phyloP scores from a whole-genome alignment of 768 basidiomycete genomes.

The Calocera viscosa region DNA sequence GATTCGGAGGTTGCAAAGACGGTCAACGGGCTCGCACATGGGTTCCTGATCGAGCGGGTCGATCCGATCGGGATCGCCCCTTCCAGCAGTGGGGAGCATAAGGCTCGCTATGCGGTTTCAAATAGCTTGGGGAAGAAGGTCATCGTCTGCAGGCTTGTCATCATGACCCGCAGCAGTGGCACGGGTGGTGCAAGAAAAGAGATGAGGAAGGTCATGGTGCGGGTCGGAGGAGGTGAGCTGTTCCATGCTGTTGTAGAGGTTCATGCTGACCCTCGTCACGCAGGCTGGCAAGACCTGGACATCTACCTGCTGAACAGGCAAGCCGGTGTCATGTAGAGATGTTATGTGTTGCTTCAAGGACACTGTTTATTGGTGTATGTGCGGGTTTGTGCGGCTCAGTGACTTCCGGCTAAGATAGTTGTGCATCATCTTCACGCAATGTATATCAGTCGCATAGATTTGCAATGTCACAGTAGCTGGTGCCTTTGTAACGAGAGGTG shows the following conservation, averaged over 20 bases:
- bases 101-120: slow-evolving; percentile 73
- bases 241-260: neutral
- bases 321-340: slow-evolving; percentile 32
- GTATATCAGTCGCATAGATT: slow-evolving; percentile 6
- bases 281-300: slow-evolving; percentile 51
- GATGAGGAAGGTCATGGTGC: slow-evolving; percentile 79
- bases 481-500: neutral
- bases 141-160: slow-evolving; percentile 67
- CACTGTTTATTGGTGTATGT: neutral
- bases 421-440: neutral
- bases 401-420: neutral
- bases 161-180: slow-evolving; percentile 46
- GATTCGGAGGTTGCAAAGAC: slow-evolving; percentile 65
- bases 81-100: slow-evolving; percentile 63
- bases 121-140: slow-evolving; percentile 59
- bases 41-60: slow-evolving; percentile 62
- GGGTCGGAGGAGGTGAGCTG: slow-evolving; percentile 68
- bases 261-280: neutral
- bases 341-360: neutral
- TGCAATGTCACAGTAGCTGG: slow-evolving; percentile 3
- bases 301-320: slow-evolving; percentile 67
- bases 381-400: neutral
- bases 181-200: slow-evolving; percentile 32
- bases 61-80: slow-evolving; percentile 59
- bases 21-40: slow-evolving; percentile 65